A percentile compares a stretch with the other conserved stretches of the same genome.
These are phyloP conservation scores for Myrmaecium sp. DNA, from an alignment of 2,329 filamentous ascomycete species.

Conservation along the genomic window DNA sequence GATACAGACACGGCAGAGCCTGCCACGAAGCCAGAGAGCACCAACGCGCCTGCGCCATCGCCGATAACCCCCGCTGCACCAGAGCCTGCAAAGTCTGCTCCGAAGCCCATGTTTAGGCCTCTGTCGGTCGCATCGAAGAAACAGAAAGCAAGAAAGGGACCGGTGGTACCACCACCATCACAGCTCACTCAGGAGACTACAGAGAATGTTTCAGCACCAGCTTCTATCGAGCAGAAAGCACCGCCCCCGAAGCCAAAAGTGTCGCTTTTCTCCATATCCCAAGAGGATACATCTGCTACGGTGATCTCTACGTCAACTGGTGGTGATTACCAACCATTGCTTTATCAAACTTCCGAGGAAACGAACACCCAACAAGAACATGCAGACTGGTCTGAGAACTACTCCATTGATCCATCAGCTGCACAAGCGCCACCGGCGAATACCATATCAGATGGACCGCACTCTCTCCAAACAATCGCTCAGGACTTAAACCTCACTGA, in stretches of 20 bases:
- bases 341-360: slow-evolving; percentile 10
- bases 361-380: too few species aligned
- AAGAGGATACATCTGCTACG: slow-evolving; percentile 17
- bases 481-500: slow-evolving; percentile 63
- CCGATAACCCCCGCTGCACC: slow-evolving; percentile 17
- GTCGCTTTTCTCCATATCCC: slow-evolving; percentile 52
- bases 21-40: slow-evolving; percentile 14
- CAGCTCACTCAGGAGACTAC: neutral
- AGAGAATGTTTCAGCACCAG: neutral
- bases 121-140: slow-evolving; percentile 66
- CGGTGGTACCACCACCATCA: slow-evolving; percentile 8
- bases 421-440: too few species aligned
- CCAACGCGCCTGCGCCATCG: slow-evolving; percentile 15
- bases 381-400: too few species aligned
- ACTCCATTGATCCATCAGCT: too few species aligned
- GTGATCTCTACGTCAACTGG: slow-evolving; percentile 7
- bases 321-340: slow-evolving; percentile 21
- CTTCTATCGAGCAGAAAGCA: too few species aligned
- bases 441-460: too few species aligned
- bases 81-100: slow-evolving; percentile 49
- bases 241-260: slow-evolving; percentile 37
- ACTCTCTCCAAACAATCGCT: slow-evolving; percentile 55
- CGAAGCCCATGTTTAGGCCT: slow-evolving; percentile 75
- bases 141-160: slow-evolving; percentile 44
- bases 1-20: slow-evolving; percentile 13